Conservation (phyloP, 2,329 filamentous ascomycete genomes). For the Alternaria angustiovoidea region DNA sequence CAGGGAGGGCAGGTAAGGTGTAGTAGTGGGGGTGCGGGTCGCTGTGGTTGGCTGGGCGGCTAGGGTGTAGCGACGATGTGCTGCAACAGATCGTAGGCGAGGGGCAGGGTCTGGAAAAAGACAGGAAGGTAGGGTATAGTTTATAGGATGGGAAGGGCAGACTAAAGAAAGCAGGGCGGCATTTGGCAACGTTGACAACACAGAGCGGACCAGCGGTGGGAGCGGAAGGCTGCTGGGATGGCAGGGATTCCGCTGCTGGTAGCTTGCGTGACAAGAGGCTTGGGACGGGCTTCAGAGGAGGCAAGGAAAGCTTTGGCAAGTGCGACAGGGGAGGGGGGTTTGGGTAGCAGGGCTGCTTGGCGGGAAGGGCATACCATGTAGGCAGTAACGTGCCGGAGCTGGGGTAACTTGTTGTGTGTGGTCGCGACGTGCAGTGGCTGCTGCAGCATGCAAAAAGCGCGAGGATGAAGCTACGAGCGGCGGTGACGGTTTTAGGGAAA, state of each 20-base stretch:
- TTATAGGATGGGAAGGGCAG: slow-evolving; percentile 46
- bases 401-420: slow-evolving; percentile 43
- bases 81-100: slow-evolving; percentile 42
- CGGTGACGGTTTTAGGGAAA: slow-evolving; percentile 35
- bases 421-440: slow-evolving; percentile 51
- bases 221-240: slow-evolving; percentile 33
- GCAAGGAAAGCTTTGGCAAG: slow-evolving; percentile 33
- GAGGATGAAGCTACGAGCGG: slow-evolving; percentile 43
- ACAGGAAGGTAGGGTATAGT: slow-evolving; percentile 45
- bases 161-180: slow-evolving; percentile 37
- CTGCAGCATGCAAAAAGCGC: slow-evolving; percentile 49
- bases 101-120: slow-evolving; percentile 46
- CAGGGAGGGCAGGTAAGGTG: slow-evolving; percentile 25
- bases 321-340: slow-evolving; percentile 41
- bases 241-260: slow-evolving; percentile 47
- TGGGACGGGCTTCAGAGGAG: slow-evolving; percentile 33
- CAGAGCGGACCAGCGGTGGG: slow-evolving; percentile 43
- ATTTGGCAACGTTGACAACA: slow-evolving; percentile 40
- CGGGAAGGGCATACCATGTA: slow-evolving; percentile 55
- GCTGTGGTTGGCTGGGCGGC: slow-evolving; percentile 33
- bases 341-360: slow-evolving; percentile 48
- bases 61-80: slow-evolving; percentile 30
- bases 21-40: slow-evolving; percentile 29
- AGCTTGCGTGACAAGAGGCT: slow-evolving; percentile 39
- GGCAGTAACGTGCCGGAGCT: slow-evolving; percentile 45